Evolutionary conservation across 345 rosid genomes (phyloP), one percentile per base, ranked within the genome.

Genomic region (Abelmoschus esculentus): DNA sequence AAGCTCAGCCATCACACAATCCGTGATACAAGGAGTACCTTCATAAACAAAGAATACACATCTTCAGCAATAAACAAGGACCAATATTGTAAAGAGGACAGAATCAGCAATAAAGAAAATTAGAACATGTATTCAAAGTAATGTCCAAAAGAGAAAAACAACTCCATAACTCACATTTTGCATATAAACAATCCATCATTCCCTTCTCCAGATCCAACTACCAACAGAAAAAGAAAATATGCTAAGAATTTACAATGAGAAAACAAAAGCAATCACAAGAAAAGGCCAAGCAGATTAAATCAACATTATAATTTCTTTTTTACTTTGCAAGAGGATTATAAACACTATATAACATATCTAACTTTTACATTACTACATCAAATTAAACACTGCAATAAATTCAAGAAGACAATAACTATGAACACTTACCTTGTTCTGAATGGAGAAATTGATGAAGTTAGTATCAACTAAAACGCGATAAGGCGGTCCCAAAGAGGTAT

Each of bases 1-100:
- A 28, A 95, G 89, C 84, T 95, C 99, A 12, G 99, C 98, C 96
- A 92, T 95, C 61, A 95, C 99, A 52, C 98, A 95, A 76, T 95
- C 99, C 2, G 98, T 95, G 80, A 95, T 87, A 78, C 93, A 90
- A 61, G 99, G 99, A 46, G 87, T 87, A 70, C 99, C 99, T 95
- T 78, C 61, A 79, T 44, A 71, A 60, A 28, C 38, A 73, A 70
- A 69, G 15, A 22, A 47, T 11, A 69, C 18, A 65, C 13, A 60
- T 47, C 71, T 52, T 42, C 31, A 46, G 50, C 50, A 46, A 46
- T 46, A 12, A 46, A 46, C 44, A 46, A 46, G 15, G 15, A 46
- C 15, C 50, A 12, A 13, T 0, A 46, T 10, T 44, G 14, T 10
- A 44, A 44, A 44, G 11, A 44, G 3, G 49, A 50, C 17, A 50